Evolutionary conservation across 208 protist genomes (phyloP).

Genomic region (Crithidia fasciculata): DNA sequence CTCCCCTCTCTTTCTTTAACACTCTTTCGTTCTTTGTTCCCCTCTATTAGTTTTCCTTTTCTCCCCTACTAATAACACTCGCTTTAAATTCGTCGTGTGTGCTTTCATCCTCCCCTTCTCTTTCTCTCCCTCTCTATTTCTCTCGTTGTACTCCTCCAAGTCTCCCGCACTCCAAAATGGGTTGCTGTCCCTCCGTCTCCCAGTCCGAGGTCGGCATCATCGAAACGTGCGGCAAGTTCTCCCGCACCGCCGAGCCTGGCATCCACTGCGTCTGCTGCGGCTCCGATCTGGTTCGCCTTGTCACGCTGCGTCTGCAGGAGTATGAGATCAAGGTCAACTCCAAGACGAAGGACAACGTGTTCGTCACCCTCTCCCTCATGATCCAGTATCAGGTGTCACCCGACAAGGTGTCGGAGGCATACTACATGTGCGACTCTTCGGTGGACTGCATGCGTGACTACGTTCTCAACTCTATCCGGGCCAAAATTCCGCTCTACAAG

Average conservation of each 20-base stretch:
- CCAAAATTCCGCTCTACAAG: conserved; percentile 77
- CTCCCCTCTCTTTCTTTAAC: conserved; percentile 1
- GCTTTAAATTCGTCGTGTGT: neutral
- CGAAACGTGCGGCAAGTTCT: conserved; percentile 71
- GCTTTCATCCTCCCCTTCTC: neutral
- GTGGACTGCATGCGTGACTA: conserved; percentile 57
- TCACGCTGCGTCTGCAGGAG: conserved; percentile 63
- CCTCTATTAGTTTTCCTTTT: conserved; percentile 11
- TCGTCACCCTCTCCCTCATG: conserved; percentile 60
- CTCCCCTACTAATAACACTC: neutral
- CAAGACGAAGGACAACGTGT: conserved; percentile 92
- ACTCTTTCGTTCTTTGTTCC: conserved; percentile 18
- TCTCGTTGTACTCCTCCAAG: neutral
- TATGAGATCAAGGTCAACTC: conserved; percentile 48
- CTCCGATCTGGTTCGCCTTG: conserved; percentile 22
- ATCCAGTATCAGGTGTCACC: conserved; percentile 64
- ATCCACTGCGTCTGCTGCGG: conserved; percentile 65
- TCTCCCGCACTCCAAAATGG: conserved; percentile 20
- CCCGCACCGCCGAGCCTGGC: conserved; percentile 52
- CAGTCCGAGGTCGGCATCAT: conserved; percentile 70
- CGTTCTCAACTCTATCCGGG: conserved; percentile 74
- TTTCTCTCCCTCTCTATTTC: neutral
- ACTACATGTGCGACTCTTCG: conserved; percentile 58
- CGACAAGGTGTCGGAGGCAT: conserved; percentile 39
- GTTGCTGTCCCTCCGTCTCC: conserved; percentile 49